phyloP scores from a whole-genome alignment of 331 rosid genomes.

The Dryas integrifolia region DNA sequence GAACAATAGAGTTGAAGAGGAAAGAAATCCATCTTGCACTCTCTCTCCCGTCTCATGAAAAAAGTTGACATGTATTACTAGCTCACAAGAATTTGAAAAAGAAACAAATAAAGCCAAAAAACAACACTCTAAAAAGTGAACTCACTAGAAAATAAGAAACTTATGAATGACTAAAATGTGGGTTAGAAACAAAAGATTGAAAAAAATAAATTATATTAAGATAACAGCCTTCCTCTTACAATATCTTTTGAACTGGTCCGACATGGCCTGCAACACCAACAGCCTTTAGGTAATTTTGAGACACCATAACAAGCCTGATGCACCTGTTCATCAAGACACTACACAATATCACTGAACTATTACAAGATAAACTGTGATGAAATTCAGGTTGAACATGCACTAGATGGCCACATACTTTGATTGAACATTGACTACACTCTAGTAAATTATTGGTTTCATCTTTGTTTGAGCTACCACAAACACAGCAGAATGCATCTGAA shows the following conservation, averaged over 20 bases:
- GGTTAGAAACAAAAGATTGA: too few species aligned
- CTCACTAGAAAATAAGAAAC: too few species aligned
- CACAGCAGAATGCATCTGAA: constrained; percentile 57
- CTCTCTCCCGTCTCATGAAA: background rate
- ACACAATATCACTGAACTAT: constrained; percentile 16
- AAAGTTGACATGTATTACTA: background rate
- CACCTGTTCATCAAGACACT: constrained; percentile 43
- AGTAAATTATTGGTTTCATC: constrained; percentile 50
- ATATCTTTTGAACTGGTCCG: constrained; percentile 46
- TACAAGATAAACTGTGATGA: constrained; percentile 20
- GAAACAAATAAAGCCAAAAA: background rate
- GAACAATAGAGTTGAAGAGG: constrained; percentile 5
- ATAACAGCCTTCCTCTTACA: constrained; percentile 32
- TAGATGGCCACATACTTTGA: constrained; percentile 42
- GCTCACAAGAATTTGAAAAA: background rate
- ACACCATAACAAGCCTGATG: constrained; percentile 74
- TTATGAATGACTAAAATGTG: too few species aligned
- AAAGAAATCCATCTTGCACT: constrained; percentile 5
- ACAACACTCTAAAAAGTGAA: too few species aligned
- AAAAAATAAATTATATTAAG: background rate
- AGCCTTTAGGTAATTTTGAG: constrained; percentile 51
- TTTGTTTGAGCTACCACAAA: constrained; percentile 54
- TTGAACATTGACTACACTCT: constrained; percentile 49
- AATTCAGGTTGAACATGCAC: constrained; percentile 22
- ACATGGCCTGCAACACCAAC: constrained; percentile 71